Evolutionary conservation across 768 basidiomycete species (phyloP).

Genomic region (Psilocybe subaeruginosa): DNA sequence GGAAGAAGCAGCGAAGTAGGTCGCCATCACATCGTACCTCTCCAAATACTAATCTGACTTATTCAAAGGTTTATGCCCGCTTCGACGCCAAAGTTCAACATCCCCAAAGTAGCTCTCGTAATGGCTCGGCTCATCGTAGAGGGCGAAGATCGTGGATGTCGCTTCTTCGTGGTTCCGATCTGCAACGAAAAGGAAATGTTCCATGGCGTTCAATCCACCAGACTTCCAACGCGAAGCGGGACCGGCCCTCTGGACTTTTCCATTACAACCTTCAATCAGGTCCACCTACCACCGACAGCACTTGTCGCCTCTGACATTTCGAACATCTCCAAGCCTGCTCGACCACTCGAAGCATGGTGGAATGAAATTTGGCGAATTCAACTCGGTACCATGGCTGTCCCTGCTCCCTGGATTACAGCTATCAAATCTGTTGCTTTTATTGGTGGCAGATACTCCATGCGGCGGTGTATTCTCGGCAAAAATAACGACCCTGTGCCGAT

Average conservation of each 20-base stretch:
- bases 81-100: conserved; percentile 52
- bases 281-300: conserved; percentile 51
- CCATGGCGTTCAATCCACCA: conserved; percentile 50
- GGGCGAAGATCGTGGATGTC: conserved; percentile 50
- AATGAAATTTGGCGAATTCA: conserved; percentile 57
- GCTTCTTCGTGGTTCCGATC: conserved; percentile 59
- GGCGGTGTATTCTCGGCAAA: conserved; percentile 52
- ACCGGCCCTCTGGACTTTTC: conserved; percentile 59
- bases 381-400: conserved; percentile 55
- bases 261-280: conserved; percentile 57
- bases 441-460: conserved; percentile 59
- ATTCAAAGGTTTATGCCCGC: conserved; percentile 58
- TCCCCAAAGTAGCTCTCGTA: conserved; percentile 59
- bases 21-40: conserved; percentile 1
- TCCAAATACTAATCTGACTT: conserved; percentile 6
- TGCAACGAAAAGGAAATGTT: conserved; percentile 58
- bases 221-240: conserved; percentile 54
- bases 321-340: conserved; percentile 40
- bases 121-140: conserved; percentile 59
- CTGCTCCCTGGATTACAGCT: conserved; percentile 51
- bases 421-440: conserved; percentile 59
- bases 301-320: conserved; percentile 48
- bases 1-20: conserved; percentile 62
- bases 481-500: conserved; percentile 48
- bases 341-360: conserved; percentile 55